Base-by-base conservation (phyloP, 2,329 filamentous ascomycete genomes). In the Whalleya microplaca region DNA sequence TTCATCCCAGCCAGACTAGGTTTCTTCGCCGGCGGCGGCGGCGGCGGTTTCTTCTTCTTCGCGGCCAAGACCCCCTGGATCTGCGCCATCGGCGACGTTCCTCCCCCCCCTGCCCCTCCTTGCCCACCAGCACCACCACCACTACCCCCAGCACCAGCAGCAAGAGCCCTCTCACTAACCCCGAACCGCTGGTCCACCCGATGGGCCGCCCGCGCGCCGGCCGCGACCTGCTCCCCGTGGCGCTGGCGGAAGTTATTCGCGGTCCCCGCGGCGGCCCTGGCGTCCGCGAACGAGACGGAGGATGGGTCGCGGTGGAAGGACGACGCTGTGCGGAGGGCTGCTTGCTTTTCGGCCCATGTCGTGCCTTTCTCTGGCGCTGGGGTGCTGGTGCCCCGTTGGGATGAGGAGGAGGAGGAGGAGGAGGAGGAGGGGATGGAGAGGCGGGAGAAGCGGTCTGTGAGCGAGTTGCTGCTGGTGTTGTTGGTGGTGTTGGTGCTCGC, bases 171-270 rank as follows among this genome's bases (percentile, higher is more conserved):
- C 41, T 19, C 50, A 74, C 2, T 43, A 2, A 56, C 41, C 2
- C 83, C 83, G 63, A 88, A 88, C 68, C 85, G 87, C 66, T 87
- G 81, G 52, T 86, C 84, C 53, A 87, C 64, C 1, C 74, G 76
- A 58, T 81, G 83, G 3, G 86, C 85, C 19, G 78, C 80, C 66
- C 79, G 76, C 65, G 81, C 78, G 0, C 87, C 87, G 5, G 82
- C 75, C 1, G 83, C 81, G 5, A 90, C 83, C 69, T 90, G 85
- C 18, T 88, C 87, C 2, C 87, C 84, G 65, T 91, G 87, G 23
- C 87, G 76, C 68, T 90, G 84, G 14, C 86, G 85, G 71, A 92
- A 90, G 67, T 88, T 88, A 61, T 85, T 87, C 41, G 83, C 82
- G 40, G 85, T 89, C 23, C 79, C 78, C 1, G 84, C 87, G 14